Percentiles rank a stretch among this genome's conserved stretches.
Evolutionary conservation across 2,329 filamentous ascomycete genomes (phyloP).

Genomic region (Talaromyces sp.): DNA sequence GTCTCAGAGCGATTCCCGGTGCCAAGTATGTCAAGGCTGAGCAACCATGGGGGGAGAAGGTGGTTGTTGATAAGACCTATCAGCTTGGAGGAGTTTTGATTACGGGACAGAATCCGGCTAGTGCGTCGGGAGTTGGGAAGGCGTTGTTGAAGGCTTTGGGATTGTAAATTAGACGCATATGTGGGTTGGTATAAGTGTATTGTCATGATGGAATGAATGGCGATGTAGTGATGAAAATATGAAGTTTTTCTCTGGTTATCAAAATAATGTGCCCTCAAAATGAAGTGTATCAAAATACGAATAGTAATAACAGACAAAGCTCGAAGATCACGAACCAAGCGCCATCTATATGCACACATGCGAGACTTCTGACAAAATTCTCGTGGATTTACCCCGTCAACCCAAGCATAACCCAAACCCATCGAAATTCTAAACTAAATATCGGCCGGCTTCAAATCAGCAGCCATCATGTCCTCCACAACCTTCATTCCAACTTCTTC

Average conservation of each 20-base stretch:
- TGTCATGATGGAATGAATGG: neutral
- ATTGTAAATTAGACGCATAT: neutral
- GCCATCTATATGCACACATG: conserved; percentile 10
- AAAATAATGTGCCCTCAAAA: too few relatives aligned
- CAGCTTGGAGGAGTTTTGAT: conserved; percentile 38
- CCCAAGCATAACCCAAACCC: neutral
- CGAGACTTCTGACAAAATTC: neutral
- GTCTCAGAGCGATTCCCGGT: conserved; percentile 39
- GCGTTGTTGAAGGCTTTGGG: conserved; percentile 39
- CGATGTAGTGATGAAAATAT: too few relatives aligned
- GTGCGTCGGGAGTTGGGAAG: conserved; percentile 43
- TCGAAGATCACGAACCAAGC: neutral
- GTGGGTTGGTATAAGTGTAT: neutral
- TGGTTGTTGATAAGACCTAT: conserved; percentile 35
- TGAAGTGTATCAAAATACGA: neutral
- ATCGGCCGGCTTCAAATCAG: conserved; percentile 31
- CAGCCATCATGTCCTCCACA: conserved; percentile 50
- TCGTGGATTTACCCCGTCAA: neutral
- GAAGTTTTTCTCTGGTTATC: too few relatives aligned
- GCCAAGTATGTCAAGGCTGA: conserved; percentile 47
- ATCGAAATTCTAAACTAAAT: neutral
- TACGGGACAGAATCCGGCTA: conserved; percentile 50
- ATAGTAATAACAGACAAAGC: neutral
- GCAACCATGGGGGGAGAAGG: conserved; percentile 45
- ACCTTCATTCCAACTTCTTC: conserved; percentile 50